Percentiles rank a stretch among this genome's conserved stretches.
Evolutionary conservation across 169 alveolate genomes (phyloP).

Genomic region (Plasmodium cynomolgi): DNA sequence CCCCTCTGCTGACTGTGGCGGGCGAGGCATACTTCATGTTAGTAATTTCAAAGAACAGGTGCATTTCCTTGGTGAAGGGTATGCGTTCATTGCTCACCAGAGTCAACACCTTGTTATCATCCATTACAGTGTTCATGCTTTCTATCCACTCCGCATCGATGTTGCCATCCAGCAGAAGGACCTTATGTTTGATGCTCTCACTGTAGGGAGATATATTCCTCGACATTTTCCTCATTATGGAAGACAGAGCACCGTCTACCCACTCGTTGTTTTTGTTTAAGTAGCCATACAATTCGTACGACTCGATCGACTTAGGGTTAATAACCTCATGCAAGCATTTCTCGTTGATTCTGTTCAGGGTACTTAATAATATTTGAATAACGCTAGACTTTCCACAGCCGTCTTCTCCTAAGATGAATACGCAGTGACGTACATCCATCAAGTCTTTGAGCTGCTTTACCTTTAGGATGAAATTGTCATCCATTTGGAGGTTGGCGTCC

Average conservation of each 20-base stretch:
- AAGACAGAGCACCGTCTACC: constrained; percentile 97
- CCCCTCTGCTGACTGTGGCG: constrained; percentile 98
- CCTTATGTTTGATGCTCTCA: constrained; percentile 89
- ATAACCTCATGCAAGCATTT: constrained; percentile 93
- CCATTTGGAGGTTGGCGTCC: constrained; percentile 66
- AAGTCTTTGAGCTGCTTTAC: constrained; percentile 91
- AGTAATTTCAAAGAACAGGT: constrained; percentile 95
- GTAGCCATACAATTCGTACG: constrained; percentile 95
- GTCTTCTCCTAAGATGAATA: constrained; percentile 95
- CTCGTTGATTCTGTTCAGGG: constrained; percentile 88
- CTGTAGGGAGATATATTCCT: constrained; percentile 91
- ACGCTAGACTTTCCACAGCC: constrained; percentile 97
- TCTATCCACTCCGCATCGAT: constrained; percentile 99
- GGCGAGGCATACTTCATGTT: constrained; percentile 97
- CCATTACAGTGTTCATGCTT: constrained; percentile 97
- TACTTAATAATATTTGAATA: constrained; percentile 92
- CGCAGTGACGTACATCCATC: constrained; percentile 96
- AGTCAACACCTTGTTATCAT: constrained; percentile 97
- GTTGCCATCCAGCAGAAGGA: constrained; percentile 97
- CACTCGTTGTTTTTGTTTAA: constrained; percentile 95
- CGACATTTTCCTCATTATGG: constrained; percentile 95
- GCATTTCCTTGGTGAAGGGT: constrained; percentile 94
- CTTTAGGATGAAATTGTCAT: constrained; percentile 82
- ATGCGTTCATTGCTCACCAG: constrained; percentile 96
- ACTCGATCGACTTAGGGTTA: constrained; percentile 96